Evolutionary conservation across 1,284 basidiomycete genomes (phyloP).

Genomic region (Fomitopsis betulina): DNA sequence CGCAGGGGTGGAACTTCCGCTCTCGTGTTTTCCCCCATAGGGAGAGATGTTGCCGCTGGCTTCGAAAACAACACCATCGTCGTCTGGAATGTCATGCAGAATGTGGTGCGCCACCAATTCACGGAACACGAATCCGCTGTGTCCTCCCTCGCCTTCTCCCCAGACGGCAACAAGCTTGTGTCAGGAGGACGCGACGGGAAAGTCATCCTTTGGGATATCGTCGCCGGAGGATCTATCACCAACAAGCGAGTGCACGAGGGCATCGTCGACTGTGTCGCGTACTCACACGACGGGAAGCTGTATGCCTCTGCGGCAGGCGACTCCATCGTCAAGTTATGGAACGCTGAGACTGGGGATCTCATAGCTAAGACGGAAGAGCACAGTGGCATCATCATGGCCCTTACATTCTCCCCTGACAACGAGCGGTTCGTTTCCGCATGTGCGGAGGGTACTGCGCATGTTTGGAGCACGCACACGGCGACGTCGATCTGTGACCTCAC

Average conservation of each 20-base stretch:
- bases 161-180: slow-evolving; percentile 14
- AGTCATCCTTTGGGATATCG: slow-evolving; percentile 9
- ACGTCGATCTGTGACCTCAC: not conserved
- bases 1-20: not conserved
- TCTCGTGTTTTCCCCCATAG: not conserved
- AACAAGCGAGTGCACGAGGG: slow-evolving; percentile 9
- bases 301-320: slow-evolving; percentile 19
- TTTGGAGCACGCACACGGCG: slow-evolving; percentile 19
- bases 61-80: slow-evolving; percentile 20
- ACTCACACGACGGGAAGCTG: slow-evolving; percentile 15
- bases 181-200: slow-evolving; percentile 11
- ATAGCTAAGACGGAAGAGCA: slow-evolving; percentile 4
- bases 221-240: not conserved
- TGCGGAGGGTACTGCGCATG: slow-evolving; percentile 14
- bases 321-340: slow-evolving; percentile 13
- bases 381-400: not conserved
- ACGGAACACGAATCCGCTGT: slow-evolving; percentile 11
- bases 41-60: slow-evolving; percentile 5
- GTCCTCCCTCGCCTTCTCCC: slow-evolving; percentile 17
- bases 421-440: slow-evolving; percentile 14
- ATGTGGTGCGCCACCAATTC: not conserved
- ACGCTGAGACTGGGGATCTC: slow-evolving; percentile 6
- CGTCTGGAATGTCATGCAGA: slow-evolving; percentile 17
- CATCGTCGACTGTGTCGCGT: slow-evolving; percentile 13
- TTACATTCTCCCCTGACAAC: slow-evolving; percentile 18